Conservation (phyloP, 257 asterid species). For the Leonotis leonurus region DNA sequence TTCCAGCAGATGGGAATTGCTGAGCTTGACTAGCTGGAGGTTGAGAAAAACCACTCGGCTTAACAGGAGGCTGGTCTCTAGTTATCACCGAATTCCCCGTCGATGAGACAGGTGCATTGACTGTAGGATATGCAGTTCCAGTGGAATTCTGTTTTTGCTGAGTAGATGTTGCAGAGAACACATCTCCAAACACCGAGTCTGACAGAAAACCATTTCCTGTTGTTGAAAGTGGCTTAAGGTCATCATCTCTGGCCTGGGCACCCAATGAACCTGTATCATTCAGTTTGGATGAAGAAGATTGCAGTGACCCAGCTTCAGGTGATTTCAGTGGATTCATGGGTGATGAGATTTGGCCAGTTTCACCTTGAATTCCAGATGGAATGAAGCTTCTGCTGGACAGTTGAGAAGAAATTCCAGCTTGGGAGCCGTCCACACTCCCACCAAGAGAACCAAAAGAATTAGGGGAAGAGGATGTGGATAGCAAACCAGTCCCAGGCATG, state of each 20-base stretch:
- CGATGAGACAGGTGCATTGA: conserved; percentile 37
- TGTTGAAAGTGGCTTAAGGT: conserved; percentile 34
- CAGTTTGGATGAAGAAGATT: conserved; percentile 40
- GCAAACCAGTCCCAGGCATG: conserved; percentile 38
- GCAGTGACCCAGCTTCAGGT: conserved; percentile 34
- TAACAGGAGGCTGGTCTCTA: conserved; percentile 40
- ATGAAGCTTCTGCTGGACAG: conserved; percentile 30
- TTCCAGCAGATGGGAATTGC: conserved; percentile 40
- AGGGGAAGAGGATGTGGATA: conserved; percentile 33
- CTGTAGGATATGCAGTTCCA: conserved; percentile 26
- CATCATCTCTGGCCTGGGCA: conserved; percentile 41
- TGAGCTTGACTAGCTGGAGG: conserved; percentile 41
- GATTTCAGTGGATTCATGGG: conserved; percentile 41
- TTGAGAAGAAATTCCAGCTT: conserved; percentile 47
- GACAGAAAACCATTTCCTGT: conserved; percentile 58
- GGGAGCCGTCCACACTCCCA: conserved; percentile 35
- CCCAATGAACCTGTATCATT: conserved; percentile 27
- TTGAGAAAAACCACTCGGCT: conserved; percentile 34
- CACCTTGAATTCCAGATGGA: conserved; percentile 45
- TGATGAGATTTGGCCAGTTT: conserved; percentile 23
- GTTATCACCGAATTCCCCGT: conserved; percentile 31
- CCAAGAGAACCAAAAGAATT: conserved; percentile 36
- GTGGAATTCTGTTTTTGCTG: conserved; percentile 38
- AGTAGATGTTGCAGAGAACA: conserved; percentile 43
- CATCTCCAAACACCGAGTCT: conserved; percentile 56